phyloP scores from a whole-genome alignment of 148 eudicot species.

The Chenopodium formosanum region DNA sequence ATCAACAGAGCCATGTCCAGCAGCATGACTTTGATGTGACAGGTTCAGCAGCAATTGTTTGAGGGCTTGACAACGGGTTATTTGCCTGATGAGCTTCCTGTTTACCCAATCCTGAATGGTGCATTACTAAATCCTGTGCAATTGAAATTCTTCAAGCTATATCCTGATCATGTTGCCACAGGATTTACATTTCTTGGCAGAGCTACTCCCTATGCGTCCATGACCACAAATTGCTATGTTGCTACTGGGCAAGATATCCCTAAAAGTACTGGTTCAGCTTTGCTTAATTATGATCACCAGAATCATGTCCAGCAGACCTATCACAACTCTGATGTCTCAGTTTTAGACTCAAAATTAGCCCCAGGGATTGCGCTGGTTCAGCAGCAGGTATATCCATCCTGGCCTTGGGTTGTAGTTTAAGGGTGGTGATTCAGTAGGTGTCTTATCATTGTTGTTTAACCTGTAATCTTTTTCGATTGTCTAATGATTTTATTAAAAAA shows the following conservation, averaged over 20 bases:
- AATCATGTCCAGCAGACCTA: slow-evolving; percentile 11
- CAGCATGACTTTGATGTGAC: slow-evolving; percentile 26
- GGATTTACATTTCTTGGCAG: slow-evolving; percentile 60
- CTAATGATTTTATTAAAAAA: not conserved
- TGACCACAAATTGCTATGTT: slow-evolving; percentile 14
- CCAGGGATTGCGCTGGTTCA: slow-evolving; percentile 23
- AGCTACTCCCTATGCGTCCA: slow-evolving; percentile 25
- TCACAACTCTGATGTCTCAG: slow-evolving; percentile 24
- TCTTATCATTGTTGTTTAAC: not conserved
- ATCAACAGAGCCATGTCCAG: slow-evolving; percentile 20
- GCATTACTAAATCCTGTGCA: slow-evolving; percentile 60
- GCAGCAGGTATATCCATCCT: slow-evolving; percentile 39
- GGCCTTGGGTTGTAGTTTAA: not conserved
- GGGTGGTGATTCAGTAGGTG: not conserved
- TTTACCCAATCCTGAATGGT: slow-evolving; percentile 75
- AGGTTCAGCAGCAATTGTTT: slow-evolving; percentile 52
- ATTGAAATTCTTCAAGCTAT: slow-evolving; percentile 67
- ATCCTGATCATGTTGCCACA: slow-evolving; percentile 77
- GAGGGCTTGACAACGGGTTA: slow-evolving; percentile 81
- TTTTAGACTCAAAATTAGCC: slow-evolving; percentile 26
- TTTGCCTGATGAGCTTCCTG: slow-evolving; percentile 82
- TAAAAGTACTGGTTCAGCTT: slow-evolving; percentile 14
- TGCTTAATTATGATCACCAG: slow-evolving; percentile 20
- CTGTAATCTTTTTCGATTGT: slow-evolving; percentile 8
- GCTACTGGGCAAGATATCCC: slow-evolving; percentile 11